These are phyloP conservation scores for Phytopythium delawarense DNA, from an alignment of 352 stramenopile species.

Conservation along the genomic window DNA sequence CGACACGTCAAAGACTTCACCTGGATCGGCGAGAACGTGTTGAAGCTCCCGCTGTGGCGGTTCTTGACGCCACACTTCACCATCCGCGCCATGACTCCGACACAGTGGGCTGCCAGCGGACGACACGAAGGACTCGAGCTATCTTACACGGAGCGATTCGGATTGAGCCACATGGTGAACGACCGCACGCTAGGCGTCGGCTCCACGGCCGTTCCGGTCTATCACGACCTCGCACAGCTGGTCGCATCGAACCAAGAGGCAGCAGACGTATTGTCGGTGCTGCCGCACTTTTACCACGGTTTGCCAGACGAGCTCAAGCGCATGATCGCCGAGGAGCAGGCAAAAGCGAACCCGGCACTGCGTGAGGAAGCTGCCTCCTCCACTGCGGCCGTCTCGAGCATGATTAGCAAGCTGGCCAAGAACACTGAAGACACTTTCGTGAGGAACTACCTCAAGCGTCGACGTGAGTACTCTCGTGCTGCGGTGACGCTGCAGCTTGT, in stretches of 20 bases:
- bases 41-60: slow-evolving; percentile 37
- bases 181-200: slow-evolving; percentile 42
- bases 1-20: slow-evolving; percentile 21
- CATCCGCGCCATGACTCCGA: slow-evolving; percentile 37
- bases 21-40: slow-evolving; percentile 27
- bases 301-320: slow-evolving; percentile 67
- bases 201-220: slow-evolving; percentile 24
- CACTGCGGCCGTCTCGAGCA: slow-evolving; percentile 10
- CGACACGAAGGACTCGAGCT: slow-evolving; percentile 9
- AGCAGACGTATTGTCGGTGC: slow-evolving; percentile 18
- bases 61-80: slow-evolving; percentile 34
- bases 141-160: slow-evolving; percentile 50
- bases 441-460: slow-evolving; percentile 54
- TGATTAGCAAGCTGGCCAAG: slow-evolving; percentile 35
- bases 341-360: slow-evolving; percentile 8
- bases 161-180: slow-evolving; percentile 44
- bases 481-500: slow-evolving; percentile 54
- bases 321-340: slow-evolving; percentile 61
- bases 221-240: slow-evolving; percentile 28
- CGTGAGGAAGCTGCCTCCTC: background rate
- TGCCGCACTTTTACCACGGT: slow-evolving; percentile 77
- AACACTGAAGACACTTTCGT: slow-evolving; percentile 58
- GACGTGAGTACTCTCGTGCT: slow-evolving; percentile 35
- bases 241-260: slow-evolving; percentile 39
- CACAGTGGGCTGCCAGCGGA: slow-evolving; percentile 32